phyloP scores from a whole-genome alignment of 208 protist genomes.

The Leishmania lainsoni region DNA sequence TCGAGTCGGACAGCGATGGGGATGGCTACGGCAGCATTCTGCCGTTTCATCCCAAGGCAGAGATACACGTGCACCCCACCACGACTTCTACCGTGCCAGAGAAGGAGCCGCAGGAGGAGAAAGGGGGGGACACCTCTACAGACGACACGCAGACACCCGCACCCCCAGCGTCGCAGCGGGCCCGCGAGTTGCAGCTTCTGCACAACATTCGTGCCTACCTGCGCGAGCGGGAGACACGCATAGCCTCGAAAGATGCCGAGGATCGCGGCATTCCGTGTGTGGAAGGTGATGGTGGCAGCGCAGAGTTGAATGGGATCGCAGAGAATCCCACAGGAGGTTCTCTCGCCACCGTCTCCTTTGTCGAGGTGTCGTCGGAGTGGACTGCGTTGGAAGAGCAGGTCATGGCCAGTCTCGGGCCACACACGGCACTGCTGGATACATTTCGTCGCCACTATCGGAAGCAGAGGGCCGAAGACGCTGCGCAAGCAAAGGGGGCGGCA shows the following conservation, averaged over 20 bases:
- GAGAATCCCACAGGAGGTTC: not conserved
- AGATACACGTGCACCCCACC: not conserved
- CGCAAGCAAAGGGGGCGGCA: not conserved
- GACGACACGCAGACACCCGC: not conserved
- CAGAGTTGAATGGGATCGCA: not conserved
- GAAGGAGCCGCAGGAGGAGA: not conserved
- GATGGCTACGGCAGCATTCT: constrained; percentile 85
- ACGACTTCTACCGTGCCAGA: not conserved
- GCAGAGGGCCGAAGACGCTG: not conserved
- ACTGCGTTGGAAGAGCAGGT: constrained; percentile 49
- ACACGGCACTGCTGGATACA: constrained; percentile 46
- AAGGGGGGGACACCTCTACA: not conserved
- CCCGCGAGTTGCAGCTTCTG: constrained; percentile 33
- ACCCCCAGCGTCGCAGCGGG: not conserved
- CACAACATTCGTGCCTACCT: constrained; percentile 78
- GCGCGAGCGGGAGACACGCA: constrained; percentile 8
- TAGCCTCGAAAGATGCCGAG: not conserved
- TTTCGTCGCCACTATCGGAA: constrained; percentile 27
- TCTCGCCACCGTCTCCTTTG: constrained; percentile 7
- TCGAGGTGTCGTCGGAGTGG: constrained; percentile 39
- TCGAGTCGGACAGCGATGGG: constrained; percentile 82
- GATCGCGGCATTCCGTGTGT: not conserved
- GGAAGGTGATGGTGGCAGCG: not conserved
- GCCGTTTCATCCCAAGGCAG: constrained; percentile 18
- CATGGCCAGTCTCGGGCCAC: constrained; percentile 39